Conservation (phyloP, 768 basidiomycete species). For the Lactarius vividus region DNA sequence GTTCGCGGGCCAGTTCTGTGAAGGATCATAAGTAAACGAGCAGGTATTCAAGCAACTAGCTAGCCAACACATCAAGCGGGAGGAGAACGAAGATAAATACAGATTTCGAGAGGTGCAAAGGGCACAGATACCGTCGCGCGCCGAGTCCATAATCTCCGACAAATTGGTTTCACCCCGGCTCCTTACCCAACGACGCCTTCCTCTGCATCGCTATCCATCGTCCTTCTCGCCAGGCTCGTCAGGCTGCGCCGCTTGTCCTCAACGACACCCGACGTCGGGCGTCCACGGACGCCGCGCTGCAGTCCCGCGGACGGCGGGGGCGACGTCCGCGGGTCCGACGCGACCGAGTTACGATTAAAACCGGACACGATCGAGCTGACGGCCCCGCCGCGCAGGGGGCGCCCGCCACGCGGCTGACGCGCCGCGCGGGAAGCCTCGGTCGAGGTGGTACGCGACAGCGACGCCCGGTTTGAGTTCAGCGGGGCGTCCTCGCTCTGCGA, state of each 20-base stretch:
- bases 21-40: not conserved
- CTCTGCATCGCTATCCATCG: constrained; percentile 83
- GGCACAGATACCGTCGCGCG: not conserved
- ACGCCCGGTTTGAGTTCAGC: constrained; percentile 18
- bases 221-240: constrained; percentile 56
- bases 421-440: constrained; percentile 14
- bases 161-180: not conserved
- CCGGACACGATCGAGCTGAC: constrained; percentile 19
- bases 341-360: constrained; percentile 22
- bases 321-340: constrained; percentile 19
- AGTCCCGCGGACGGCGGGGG: constrained; percentile 19
- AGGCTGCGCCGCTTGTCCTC: constrained; percentile 23
- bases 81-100: not conserved
- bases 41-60: not conserved
- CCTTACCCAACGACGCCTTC: constrained; percentile 32
- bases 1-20: not conserved
- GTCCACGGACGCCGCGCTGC: constrained; percentile 24
- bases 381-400: constrained; percentile 23
- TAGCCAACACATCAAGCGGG: not conserved
- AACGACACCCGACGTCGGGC: constrained; percentile 24
- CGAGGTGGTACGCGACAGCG: constrained; percentile 22
- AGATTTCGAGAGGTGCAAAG: not conserved
- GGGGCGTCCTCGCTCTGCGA: constrained; percentile 16
- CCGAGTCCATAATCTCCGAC: not conserved
- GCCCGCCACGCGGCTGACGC: constrained; percentile 21